Evolutionary conservation across 140 eudicot species (phyloP), one percentile per base, ranked within the genome.

Genomic region (Stevia rebaudiana): DNA sequence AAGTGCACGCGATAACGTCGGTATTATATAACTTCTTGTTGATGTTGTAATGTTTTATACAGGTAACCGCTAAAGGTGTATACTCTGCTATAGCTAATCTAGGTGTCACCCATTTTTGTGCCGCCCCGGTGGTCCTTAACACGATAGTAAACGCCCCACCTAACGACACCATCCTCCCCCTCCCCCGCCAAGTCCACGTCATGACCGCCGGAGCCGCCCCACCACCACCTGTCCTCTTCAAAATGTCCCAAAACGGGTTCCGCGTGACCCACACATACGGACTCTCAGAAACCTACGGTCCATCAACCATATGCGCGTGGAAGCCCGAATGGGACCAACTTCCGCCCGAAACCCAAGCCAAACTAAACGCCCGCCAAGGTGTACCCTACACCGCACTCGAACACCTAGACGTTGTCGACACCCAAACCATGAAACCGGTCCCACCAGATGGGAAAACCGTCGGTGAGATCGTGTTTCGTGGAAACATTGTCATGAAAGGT

Each of bases 141-240:
- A 63, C 92, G 28, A 69, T 88, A 12, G 82, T 83, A 51, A 83
- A 91, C 50, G 95, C 98, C 35, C 83, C 88, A 41, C 59, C 70
- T 24, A 65, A 74, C 0, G 95, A 91, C 50, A 74, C 85, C 43
- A 76, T 87, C 51, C 89, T 84, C 60, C 95, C 95, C n/a, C 86
- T 84, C 44, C 95, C 95, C 22, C 91, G 76, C 28, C 52, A 52
- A 0, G 95, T 91, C 47, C 85, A 88, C 16, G 92, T 83, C 47
- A 81, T 85, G 89, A 91, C 98, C 0, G 96, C 89, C 0, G 96
- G 98, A 4, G 95, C 95, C 4, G 85, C 98, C 43, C 98, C 98
- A 19, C 98, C 96, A 4, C 85, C 92, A 23, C 51, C 89, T 0
- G 75, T 91, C 39, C 96, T 91, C 61, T 73, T 56, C 37, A 82